Base-by-base conservation (phyloP, 2,329 filamentous ascomycete genomes). In the Coniella lustricola region DNA sequence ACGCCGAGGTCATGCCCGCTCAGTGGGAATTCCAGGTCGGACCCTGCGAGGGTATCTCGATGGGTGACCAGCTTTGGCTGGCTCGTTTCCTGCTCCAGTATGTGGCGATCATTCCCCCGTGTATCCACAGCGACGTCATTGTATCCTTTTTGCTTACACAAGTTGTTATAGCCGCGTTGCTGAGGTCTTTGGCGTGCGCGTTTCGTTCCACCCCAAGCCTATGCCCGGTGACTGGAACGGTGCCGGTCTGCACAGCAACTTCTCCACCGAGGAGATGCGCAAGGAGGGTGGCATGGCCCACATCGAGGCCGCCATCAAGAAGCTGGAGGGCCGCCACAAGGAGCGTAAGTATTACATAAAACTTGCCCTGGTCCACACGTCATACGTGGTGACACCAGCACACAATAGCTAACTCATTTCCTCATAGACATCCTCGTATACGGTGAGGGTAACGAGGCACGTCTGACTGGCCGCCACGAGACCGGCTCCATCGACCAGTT, bases 11-110 rank as follows among this genome's bases (percentile, higher is more conserved):
- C 64, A 95, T 96, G 87, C 87, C 84, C 56, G 90, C 87, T 53
- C 91, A 96, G 72, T 97, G 91, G 91, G 91, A 97, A 70, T 96
- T 88, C 82, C 91, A 96, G 68, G 87, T 96, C 62, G 91, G 91
- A 50, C 91, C 91, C 56, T 95, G 88, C 72, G 70, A 75, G 47
- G 91, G 90, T 56, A 96, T 96, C 61, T 75, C 84, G 67, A 86
- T 84, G 87, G 69, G 93, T 69, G 93, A 98, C 70, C 84, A 97
- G 65, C 88, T 98, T 62, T 97, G 91, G 93, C 77, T 95, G 62
- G 87, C 87, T 56, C 85, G 88, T 57, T 94, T 90, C 81, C 77
- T 94, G 61, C 85, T 94, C 57, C 80, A 87, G 56, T 59, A 60
- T 34, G 38, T 33, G 9, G 14, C n/a, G 29, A n/a, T n/a, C n/a